Evolutionary conservation across 1,284 basidiomycete genomes (phyloP).

Genomic region (Erythrobasidium hasegawianum): DNA sequence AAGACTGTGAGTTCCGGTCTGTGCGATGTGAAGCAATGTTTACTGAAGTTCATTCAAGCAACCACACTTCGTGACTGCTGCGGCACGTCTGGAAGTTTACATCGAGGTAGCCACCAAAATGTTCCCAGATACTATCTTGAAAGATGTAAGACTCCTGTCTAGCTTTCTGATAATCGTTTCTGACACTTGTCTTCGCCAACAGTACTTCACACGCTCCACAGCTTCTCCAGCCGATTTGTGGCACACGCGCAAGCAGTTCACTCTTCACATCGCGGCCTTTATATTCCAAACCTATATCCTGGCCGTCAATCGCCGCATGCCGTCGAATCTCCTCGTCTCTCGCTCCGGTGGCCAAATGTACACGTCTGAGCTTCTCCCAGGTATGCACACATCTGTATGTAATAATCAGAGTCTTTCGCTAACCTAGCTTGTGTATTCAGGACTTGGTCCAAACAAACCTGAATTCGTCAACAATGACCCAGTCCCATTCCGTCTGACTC

Average conservation of each 20-base stretch:
- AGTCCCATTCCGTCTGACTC: slow-evolving; percentile 94
- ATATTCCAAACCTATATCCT: slow-evolving; percentile 92
- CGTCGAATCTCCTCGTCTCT: slow-evolving; percentile 81
- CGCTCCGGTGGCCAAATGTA: slow-evolving; percentile 79
- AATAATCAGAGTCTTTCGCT: no score
- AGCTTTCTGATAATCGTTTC: neutral
- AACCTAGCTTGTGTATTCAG: no score
- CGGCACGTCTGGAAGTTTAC: slow-evolving; percentile 63
- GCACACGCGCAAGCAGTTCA: slow-evolving; percentile 97
- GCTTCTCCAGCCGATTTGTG: slow-evolving; percentile 79
- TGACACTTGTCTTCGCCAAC: slow-evolving; percentile 5
- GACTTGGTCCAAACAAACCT: slow-evolving; percentile 52
- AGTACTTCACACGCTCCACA: slow-evolving; percentile 92
- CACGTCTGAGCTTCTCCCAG: slow-evolving; percentile 82
- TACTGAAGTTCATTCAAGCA: neutral
- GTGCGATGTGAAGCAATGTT: neutral
- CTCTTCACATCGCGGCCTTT: slow-evolving; percentile 77
- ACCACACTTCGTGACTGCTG: slow-evolving; percentile 10
- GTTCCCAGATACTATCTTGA: slow-evolving; percentile 82
- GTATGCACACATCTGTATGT: no score
- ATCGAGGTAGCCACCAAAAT: slow-evolving; percentile 88
- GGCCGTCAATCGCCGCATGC: slow-evolving; percentile 76
- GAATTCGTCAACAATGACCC: slow-evolving; percentile 59
- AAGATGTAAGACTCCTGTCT: slow-evolving; percentile 60
- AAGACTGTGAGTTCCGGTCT: neutral